Percentiles rank a stretch among this genome's conserved stretches.
These are phyloP conservation scores for Eucalyptus victrix DNA, from an alignment of 345 rosid genomes.

Conservation along the genomic window DNA sequence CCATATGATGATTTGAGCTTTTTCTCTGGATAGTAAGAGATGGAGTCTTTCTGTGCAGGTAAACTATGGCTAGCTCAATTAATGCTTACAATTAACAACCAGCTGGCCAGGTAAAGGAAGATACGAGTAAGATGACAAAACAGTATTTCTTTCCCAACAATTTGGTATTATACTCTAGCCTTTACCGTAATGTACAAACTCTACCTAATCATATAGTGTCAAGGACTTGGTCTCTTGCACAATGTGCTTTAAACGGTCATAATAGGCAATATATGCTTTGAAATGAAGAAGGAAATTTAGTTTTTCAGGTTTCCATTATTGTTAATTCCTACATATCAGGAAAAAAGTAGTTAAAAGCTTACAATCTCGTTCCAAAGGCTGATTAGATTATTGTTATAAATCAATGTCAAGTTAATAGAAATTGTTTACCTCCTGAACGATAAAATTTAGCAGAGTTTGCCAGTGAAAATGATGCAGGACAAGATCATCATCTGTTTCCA, in stretches of 20 bases:
- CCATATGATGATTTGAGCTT: accelerated
- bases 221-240: neutral
- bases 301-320: neutral
- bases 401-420: neutral
- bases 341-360: neutral
- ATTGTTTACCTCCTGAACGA: neutral
- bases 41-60: neutral
- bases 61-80: too few relatives aligned
- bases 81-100: too few relatives aligned
- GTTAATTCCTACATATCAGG: neutral
- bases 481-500: neutral
- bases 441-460: neutral
- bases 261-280: neutral
- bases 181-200: neutral
- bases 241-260: neutral
- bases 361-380: neutral
- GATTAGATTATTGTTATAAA: neutral
- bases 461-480: neutral
- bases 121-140: too few relatives aligned
- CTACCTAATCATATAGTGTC: neutral
- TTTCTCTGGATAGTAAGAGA: too few relatives aligned
- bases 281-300: neutral
- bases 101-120: too few relatives aligned
- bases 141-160: neutral
- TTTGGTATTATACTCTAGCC: neutral